A percentile compares a stretch with the other conserved stretches of the same genome.
Conservation (phyloP, 1,284 basidiomycete genomes). For the Pyrrhoderma lamaoense region DNA sequence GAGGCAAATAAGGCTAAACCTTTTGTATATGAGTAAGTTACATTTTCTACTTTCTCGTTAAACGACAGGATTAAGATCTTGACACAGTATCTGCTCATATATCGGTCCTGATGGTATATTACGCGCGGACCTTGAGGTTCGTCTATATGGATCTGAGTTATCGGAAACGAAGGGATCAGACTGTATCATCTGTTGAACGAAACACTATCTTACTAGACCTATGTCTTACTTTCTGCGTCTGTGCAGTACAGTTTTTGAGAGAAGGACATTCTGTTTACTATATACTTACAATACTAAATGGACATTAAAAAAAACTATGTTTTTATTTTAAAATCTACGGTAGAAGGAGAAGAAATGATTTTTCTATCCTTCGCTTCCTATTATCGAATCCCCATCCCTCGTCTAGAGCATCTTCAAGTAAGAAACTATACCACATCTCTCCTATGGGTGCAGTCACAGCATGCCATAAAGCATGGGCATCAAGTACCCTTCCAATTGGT, state of each 20-base stretch:
- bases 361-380: too few species aligned
- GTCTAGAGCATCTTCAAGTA: slow-evolving; percentile 63
- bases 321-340: too few species aligned
- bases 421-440: slow-evolving; percentile 78
- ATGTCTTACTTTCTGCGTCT: too few species aligned
- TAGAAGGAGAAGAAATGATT: too few species aligned
- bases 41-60: neutral
- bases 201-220: too few species aligned
- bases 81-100: slow-evolving; percentile 47
- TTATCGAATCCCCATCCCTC: slow-evolving; percentile 28
- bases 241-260: too few species aligned
- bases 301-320: too few species aligned
- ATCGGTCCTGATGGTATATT: slow-evolving; percentile 48
- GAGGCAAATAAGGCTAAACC: too few species aligned
- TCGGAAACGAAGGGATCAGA: slow-evolving; percentile 28
- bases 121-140: slow-evolving; percentile 45
- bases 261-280: too few species aligned
- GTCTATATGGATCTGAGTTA: slow-evolving; percentile 36
- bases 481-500: slow-evolving; percentile 68
- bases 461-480: slow-evolving; percentile 96
- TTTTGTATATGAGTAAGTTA: slow-evolving; percentile 50
- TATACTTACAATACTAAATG: too few species aligned
- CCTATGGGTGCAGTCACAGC: slow-evolving; percentile 78
- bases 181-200: slow-evolving; percentile 52
- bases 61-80: neutral